Evolutionary conservation across 2,329 filamentous ascomycete genomes (phyloP), one percentile per base, ranked within the genome.

Genomic region (Trichoderma lentiforme): DNA sequence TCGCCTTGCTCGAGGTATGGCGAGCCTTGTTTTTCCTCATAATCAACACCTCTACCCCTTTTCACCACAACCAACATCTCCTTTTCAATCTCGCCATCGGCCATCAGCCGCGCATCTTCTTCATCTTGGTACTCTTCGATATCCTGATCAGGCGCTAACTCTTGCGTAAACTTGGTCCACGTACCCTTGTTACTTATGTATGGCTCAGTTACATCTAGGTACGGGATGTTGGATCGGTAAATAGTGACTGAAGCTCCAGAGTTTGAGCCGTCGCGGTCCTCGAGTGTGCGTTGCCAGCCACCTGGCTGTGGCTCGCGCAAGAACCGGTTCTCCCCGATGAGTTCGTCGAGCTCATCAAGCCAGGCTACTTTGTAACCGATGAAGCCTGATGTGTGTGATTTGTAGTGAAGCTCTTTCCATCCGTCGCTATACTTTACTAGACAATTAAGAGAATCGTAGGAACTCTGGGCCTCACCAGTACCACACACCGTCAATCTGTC

Each of bases 401-500:
- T 61, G 30, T 61, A 61, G 28, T 34, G 30, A 1, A 61, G n/a
- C 5, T 61, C 28, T 8, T 61, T 61, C 30, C 57, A 61, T n/a
- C 57, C 28, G 3, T 21, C 28, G 6, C 30, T 21, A 14, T 61
- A 14, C 30, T 36, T 15, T 11, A 61, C 11, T 2, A 61, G 57
- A 8, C 11, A 2, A 6, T 9, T 14, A 18, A 61, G 3, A 12
- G n/a, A 0, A 14, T 21, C 18, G 4, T 60, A 34, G 7, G 57
- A 34, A 6, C 1, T 3, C 7, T 32, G 15, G 9, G 6, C 3
- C 3, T 34, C 7, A 8, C 1, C 15, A 14, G 1, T 1, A 18
- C 8, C 57, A 60, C n/a, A 30, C 8, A 60, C 57, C 28, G 57
- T 60, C 57, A 60, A 21, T 3, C 28, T 36, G 12, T 60, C 57